A percentile compares a stretch with the other conserved stretches of the same genome.
Evolutionary conservation across 2,329 filamentous ascomycete species (phyloP).

Genomic region (Teratosphaeria nubilosa): DNA sequence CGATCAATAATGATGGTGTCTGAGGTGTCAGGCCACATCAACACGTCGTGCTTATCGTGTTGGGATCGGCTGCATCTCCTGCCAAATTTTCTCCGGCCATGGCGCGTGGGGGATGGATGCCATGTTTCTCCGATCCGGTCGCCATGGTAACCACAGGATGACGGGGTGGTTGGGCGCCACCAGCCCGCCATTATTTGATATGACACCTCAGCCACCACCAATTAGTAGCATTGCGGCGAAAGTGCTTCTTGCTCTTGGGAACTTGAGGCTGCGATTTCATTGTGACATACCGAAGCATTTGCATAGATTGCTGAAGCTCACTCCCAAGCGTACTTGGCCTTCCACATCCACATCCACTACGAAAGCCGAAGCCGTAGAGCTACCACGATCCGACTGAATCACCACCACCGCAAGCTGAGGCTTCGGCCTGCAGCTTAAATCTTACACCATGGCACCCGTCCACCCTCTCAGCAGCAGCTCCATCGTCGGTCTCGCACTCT

Average conservation of each 20-base stretch:
- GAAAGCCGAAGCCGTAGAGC: not conserved
- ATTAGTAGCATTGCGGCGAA: not conserved
- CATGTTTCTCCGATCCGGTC: not conserved
- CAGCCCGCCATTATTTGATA: not conserved
- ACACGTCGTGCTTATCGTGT: not conserved
- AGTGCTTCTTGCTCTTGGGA: not conserved
- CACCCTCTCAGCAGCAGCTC: constrained; percentile 3
- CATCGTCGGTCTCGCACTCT: constrained; percentile 19
- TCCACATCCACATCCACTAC: not conserved
- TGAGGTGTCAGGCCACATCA: not conserved
- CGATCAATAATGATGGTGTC: not conserved
- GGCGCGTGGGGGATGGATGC: no score
- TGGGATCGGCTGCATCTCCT: not conserved
- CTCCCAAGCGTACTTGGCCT: no score
- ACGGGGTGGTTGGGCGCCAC: not conserved
- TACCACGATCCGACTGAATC: not conserved
- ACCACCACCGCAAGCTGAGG: constrained; percentile 10
- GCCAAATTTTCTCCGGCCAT: not conserved
- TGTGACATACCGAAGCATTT: not conserved
- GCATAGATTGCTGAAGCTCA: not conserved
- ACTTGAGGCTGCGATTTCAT: no score
- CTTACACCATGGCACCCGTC: not conserved
- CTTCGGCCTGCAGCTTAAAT: constrained; percentile 20
- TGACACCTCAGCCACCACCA: not conserved
- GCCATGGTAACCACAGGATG: not conserved